A percentile compares a stretch with the other conserved stretches of the same genome.
These are phyloP conservation scores for Blastobotrys proliferans DNA, from an alignment of 1,139 yeast genomes.

Conservation along the genomic window DNA sequence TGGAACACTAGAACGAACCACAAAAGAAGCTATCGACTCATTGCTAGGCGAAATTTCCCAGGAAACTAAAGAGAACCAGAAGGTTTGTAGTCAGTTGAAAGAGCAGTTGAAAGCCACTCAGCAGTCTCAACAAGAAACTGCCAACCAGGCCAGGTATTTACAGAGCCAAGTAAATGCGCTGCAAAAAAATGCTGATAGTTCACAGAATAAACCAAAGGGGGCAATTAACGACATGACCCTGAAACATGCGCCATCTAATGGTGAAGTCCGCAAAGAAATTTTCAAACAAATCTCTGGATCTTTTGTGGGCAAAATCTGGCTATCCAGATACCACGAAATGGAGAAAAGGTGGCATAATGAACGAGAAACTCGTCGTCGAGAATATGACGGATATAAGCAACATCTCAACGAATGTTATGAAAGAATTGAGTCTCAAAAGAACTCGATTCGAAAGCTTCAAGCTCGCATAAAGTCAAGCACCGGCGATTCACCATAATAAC, in stretches of 20 bases:
- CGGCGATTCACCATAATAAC: not conserved
- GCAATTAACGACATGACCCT: constrained; percentile 4
- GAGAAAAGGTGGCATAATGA: constrained; percentile 21
- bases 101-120: constrained; percentile 2
- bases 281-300: constrained; percentile 13
- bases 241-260: constrained; percentile 5
- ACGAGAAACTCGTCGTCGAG: constrained; percentile 20
- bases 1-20: not conserved
- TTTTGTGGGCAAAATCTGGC: constrained; percentile 15
- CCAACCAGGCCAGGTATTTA: not conserved
- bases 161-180: constrained; percentile 2
- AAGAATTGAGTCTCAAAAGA: constrained; percentile 15
- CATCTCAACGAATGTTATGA: constrained; percentile 19
- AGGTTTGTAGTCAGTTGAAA: constrained; percentile 1
- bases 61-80: not conserved
- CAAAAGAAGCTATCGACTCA: constrained; percentile 2
- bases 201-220: not conserved
- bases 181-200: not conserved
- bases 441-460: constrained; percentile 10
- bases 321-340: constrained; percentile 20
- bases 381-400: constrained; percentile 19
- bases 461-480: constrained; percentile 1
- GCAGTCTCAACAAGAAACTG: constrained; percentile 1
- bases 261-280: constrained; percentile 12
- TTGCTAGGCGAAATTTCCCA: constrained; percentile 2